A percentile compares a stretch with the other conserved stretches of the same genome.
Evolutionary conservation across 148 eudicot genomes (phyloP).

Genomic region (Vaccinium vitisidaea): DNA sequence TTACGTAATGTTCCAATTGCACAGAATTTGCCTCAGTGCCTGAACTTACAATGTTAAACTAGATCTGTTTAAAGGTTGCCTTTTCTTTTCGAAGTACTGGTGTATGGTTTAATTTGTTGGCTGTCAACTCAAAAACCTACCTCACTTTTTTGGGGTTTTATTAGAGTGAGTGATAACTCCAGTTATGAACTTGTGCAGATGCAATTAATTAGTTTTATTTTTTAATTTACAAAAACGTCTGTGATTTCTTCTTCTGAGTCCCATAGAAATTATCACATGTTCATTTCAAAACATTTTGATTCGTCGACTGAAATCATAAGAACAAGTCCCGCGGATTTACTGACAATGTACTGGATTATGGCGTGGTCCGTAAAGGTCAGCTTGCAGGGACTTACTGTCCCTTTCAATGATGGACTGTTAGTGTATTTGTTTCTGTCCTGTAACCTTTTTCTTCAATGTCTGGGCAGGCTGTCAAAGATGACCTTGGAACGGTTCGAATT

Average conservation of each 20-base stretch:
- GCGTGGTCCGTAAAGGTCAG: not conserved
- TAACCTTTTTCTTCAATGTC: not conserved
- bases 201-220: not conserved
- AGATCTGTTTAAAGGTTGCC: not conserved
- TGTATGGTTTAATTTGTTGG: not conserved
- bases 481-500: conserved; percentile 81
- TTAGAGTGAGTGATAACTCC: not conserved
- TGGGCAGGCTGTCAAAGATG: conserved; percentile 59
- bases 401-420: not conserved
- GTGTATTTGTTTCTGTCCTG: not conserved
- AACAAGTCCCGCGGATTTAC: not conserved
- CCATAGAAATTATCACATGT: not conserved
- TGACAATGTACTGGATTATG: not conserved
- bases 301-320: not conserved
- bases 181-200: not conserved
- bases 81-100: not conserved
- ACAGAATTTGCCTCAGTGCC: not conserved
- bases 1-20: not conserved
- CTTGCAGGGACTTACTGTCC: not conserved
- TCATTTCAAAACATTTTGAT: not conserved
- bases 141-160: not conserved
- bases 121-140: not conserved
- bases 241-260: not conserved
- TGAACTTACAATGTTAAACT: not conserved
- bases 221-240: not conserved